Percentiles rank a stretch among this genome's conserved stretches.
Evolutionary conservation across 202 grass and related monocot genomes (phyloP).

Genomic region (Carex sylvatica): DNA sequence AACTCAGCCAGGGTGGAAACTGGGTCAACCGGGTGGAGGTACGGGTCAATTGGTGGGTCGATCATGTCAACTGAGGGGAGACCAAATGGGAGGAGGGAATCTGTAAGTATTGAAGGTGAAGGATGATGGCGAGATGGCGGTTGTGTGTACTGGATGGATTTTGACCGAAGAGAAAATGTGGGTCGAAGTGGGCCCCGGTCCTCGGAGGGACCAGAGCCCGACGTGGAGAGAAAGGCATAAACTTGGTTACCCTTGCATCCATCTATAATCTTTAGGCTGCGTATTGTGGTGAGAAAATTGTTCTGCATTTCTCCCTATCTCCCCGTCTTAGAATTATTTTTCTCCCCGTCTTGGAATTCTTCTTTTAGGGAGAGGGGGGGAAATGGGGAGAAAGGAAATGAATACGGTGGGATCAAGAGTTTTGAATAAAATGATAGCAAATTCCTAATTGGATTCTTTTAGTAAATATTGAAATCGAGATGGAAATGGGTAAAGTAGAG

Average conservation of each 20-base stretch:
- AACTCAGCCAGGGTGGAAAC: conserved; percentile 42
- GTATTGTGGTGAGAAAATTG: conserved; percentile 87
- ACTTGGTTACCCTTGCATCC: conserved; percentile 76
- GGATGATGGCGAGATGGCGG: conserved; percentile 21
- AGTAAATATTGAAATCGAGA: background rate
- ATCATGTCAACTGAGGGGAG: conserved; percentile 56
- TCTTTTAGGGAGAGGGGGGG: background rate
- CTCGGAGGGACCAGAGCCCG: conserved; percentile 24
- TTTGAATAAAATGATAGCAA: conserved; percentile 1
- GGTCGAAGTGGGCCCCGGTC: conserved; percentile 29
- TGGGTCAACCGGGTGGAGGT: conserved; percentile 60
- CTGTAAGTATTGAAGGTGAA: conserved; percentile 42
- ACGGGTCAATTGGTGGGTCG: conserved; percentile 58
- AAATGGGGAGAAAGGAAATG: conserved; percentile 11
- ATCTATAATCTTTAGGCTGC: conserved; percentile 88
- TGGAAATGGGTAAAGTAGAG: background rate
- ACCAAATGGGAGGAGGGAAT: conserved; percentile 66
- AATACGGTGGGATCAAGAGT: background rate
- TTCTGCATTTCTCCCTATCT: conserved; percentile 57
- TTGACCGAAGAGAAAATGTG: conserved; percentile 48
- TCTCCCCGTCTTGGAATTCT: background rate
- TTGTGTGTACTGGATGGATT: conserved; percentile 45
- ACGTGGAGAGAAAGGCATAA: conserved; percentile 58
- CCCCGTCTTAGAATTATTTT: background rate
- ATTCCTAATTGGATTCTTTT: conserved; percentile 1